phyloP scores from a whole-genome alignment of 768 basidiomycete species.

The Suillus bovinus region DNA sequence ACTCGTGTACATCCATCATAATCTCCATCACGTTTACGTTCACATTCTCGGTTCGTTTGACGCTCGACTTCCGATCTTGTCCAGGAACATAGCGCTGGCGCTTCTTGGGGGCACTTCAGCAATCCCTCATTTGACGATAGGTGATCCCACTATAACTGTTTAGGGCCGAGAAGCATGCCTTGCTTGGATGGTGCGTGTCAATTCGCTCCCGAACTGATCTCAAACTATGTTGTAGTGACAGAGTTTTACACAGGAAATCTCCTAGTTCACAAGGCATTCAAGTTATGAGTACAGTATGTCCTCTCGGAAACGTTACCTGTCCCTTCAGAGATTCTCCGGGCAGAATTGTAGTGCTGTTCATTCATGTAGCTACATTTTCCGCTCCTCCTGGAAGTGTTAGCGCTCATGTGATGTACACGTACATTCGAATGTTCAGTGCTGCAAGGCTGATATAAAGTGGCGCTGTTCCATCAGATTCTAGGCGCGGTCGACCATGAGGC shows the following conservation, averaged over 20 bases:
- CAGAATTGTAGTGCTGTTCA: not conserved
- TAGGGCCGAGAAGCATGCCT: not conserved
- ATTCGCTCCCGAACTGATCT: not conserved
- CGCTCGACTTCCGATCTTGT: not conserved
- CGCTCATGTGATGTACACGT: not conserved
- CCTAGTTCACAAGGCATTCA: not conserved
- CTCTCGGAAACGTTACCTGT: not conserved
- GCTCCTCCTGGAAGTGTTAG: not conserved
- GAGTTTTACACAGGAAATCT: not conserved
- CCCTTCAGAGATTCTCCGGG: not conserved
- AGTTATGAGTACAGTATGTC: not conserved
- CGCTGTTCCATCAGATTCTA: not conserved
- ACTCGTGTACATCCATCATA: not conserved
- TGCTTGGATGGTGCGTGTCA: not conserved
- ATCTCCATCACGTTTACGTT: too few relatives aligned
- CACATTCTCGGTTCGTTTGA: not conserved
- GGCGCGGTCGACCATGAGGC: not conserved
- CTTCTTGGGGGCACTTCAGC: not conserved
- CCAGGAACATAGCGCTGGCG: not conserved
- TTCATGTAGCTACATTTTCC: not conserved
- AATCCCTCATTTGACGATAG: not conserved
- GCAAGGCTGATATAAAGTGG: not conserved
- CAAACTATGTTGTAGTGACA: not conserved
- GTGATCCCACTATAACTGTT: not conserved
- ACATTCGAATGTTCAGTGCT: not conserved